These are phyloP conservation scores for Tulasnella sp. DNA, from an alignment of 768 basidiomycete species.

Conservation along the genomic window DNA sequence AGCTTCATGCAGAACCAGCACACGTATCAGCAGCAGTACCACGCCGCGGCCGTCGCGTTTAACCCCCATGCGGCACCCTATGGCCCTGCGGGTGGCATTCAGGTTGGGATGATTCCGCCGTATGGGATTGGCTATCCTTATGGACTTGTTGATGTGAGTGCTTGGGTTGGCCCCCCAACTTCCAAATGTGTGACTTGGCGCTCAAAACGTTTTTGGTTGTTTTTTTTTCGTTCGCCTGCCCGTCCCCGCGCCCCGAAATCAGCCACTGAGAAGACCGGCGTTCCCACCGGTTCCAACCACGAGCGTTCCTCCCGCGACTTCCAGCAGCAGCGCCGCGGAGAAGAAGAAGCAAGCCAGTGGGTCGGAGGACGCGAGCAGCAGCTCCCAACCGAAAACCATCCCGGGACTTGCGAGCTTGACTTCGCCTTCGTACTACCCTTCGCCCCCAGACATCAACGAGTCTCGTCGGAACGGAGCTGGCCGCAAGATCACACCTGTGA, in stretches of 20 bases:
- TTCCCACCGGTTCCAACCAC: not conserved
- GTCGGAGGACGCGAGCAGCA: not conserved
- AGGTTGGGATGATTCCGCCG: not conserved
- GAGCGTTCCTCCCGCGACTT: not conserved
- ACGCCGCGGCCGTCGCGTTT: not conserved
- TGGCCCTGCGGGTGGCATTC: not conserved
- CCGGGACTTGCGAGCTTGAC: not conserved
- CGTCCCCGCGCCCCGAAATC: not conserved
- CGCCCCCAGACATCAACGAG: not conserved
- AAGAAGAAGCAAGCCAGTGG: not conserved
- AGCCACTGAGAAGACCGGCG: not conserved
- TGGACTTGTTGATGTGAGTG: not conserved
- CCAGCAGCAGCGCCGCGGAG: not conserved
- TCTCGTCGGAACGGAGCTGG: not conserved
- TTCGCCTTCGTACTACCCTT: constrained; percentile 3
- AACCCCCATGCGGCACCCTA: not conserved
- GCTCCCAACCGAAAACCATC: not conserved
- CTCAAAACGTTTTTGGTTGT: not conserved
- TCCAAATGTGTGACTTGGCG: not conserved
- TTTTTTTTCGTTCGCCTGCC: not conserved
- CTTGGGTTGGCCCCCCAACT: not conserved
- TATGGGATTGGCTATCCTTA: not conserved
- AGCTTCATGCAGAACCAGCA: constrained; percentile 7
- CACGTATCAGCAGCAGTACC: constrained; percentile 5
- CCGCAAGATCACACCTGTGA: constrained; percentile 20